Evolutionary conservation across 1,284 basidiomycete species (phyloP).

Genomic region (Ganoderma leucocontextum): DNA sequence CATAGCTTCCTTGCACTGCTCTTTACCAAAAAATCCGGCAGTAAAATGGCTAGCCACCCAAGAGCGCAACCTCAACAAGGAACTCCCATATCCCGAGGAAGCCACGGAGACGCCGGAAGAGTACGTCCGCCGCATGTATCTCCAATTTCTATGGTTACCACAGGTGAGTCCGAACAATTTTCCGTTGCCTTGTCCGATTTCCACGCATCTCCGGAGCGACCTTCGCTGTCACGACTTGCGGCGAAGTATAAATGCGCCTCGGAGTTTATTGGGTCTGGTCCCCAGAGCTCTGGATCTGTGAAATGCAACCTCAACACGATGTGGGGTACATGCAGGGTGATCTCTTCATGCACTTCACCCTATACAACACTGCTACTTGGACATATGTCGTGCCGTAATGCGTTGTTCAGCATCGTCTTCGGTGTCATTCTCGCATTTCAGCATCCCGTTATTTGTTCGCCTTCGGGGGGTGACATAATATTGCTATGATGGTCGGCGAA

Average conservation of each 20-base stretch:
- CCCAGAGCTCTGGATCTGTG: slow-evolving; percentile 14
- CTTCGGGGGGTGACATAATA: not conserved
- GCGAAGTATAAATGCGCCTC: slow-evolving; percentile 13
- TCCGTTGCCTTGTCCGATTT: slow-evolving; percentile 13
- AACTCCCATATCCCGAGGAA: slow-evolving; percentile 34
- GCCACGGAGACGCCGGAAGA: slow-evolving; percentile 33
- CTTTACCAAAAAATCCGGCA: slow-evolving; percentile 33
- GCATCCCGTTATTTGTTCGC: not conserved
- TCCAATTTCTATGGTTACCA: slow-evolving; percentile 81
- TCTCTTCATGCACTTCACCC: slow-evolving; percentile 8
- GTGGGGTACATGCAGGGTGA: slow-evolving; percentile 22
- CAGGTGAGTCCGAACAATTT: slow-evolving; percentile 50
- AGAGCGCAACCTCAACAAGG: slow-evolving; percentile 38
- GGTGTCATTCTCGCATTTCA: not conserved
- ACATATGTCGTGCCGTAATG: not conserved
- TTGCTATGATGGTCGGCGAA: not conserved
- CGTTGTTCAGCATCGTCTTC: not conserved
- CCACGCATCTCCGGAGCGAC: slow-evolving; percentile 10
- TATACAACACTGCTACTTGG: slow-evolving; percentile 5
- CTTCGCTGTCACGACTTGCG: slow-evolving; percentile 23
- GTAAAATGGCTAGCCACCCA: slow-evolving; percentile 44
- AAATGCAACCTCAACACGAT: slow-evolving; percentile 22
- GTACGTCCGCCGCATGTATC: slow-evolving; percentile 51
- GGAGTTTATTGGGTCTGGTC: slow-evolving; percentile 1
- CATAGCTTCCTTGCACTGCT: slow-evolving; percentile 21